A percentile compares a stretch with the other conserved stretches of the same genome.
Evolutionary conservation across 2,329 filamentous ascomycete species (phyloP).

Genomic region (Calonectria crousiana): DNA sequence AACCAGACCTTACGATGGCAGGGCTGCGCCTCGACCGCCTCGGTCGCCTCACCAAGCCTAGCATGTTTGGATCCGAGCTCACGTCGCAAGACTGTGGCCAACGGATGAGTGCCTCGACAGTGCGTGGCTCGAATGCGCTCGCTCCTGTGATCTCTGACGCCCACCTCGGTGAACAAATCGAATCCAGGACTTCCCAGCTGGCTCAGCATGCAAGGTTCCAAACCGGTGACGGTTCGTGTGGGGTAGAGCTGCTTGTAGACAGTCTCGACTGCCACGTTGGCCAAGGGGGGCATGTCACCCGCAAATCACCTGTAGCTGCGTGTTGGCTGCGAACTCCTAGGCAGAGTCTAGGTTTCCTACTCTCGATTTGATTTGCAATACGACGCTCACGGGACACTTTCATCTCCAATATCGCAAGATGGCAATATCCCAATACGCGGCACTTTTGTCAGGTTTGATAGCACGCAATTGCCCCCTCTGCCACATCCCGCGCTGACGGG

Average conservation of each 20-base stretch:
- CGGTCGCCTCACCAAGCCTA: not conserved
- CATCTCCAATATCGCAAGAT: constrained; percentile 3
- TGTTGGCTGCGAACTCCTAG: constrained; percentile 11
- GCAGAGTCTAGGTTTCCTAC: not conserved
- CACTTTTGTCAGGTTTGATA: constrained; percentile 15
- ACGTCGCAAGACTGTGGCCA: constrained; percentile 11
- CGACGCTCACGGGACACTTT: constrained; percentile 1
- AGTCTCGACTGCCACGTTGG: constrained; percentile 13
- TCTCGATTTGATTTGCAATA: not conserved
- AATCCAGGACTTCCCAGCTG: constrained; percentile 13
- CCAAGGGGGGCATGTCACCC: not conserved
- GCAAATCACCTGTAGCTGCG: constrained; percentile 9
- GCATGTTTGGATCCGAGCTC: constrained; percentile 15
- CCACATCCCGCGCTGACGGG: constrained; percentile 37
- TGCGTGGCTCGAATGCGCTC: constrained; percentile 5
- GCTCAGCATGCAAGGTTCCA: constrained; percentile 19
- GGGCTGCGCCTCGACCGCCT: constrained; percentile 4
- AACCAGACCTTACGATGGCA: constrained; percentile 16
- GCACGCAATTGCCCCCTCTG: constrained; percentile 31
- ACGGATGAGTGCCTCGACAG: not conserved
- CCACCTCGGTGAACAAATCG: constrained; percentile 26
- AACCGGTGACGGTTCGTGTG: constrained; percentile 27
- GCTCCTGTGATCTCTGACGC: constrained; percentile 8
- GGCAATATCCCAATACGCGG: constrained; percentile 7
- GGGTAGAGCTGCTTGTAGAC: constrained; percentile 27